Conservation (phyloP, 75 land plant genomes). For the Pinus taeda region DNA sequence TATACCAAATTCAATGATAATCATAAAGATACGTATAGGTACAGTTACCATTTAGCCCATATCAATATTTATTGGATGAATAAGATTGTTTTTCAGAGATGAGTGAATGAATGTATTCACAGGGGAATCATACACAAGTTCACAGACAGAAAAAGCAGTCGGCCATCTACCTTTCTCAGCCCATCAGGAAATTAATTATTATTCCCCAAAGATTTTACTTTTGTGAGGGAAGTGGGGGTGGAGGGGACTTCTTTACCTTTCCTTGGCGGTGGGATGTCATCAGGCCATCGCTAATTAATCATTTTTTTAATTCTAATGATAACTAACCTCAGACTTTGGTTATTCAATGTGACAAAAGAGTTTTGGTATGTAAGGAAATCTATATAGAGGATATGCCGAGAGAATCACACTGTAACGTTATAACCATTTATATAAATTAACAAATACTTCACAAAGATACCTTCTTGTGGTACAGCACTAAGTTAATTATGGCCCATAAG, state of each 20-base stretch:
- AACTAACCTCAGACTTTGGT: too few relatives aligned
- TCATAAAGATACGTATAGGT: background rate
- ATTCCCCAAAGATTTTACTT: background rate
- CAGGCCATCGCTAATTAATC: too few relatives aligned
- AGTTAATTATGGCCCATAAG: too few relatives aligned
- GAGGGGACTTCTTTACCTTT: background rate
- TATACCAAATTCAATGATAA: too few relatives aligned
- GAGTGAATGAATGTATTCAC: background rate
- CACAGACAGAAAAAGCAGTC: background rate
- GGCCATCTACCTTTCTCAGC: conserved; percentile 6
- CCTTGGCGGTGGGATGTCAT: conserved; percentile 1
- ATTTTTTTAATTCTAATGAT: too few relatives aligned
- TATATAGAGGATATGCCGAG: too few relatives aligned
- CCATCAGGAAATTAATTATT: conserved; percentile 9
- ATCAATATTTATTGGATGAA: background rate
- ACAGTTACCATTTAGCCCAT: background rate
- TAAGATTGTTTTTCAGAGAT: background rate
- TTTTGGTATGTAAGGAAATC: too few relatives aligned
- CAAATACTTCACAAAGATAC: too few relatives aligned
- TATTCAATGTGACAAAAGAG: too few relatives aligned
- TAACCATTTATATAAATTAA: too few relatives aligned
- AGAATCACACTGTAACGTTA: too few relatives aligned
- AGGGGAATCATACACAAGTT: background rate
- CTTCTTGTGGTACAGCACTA: too few relatives aligned
- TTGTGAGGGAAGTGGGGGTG: background rate